Evolutionary conservation across 345 rosid species (phyloP).

Genomic region (Draba incana): DNA sequence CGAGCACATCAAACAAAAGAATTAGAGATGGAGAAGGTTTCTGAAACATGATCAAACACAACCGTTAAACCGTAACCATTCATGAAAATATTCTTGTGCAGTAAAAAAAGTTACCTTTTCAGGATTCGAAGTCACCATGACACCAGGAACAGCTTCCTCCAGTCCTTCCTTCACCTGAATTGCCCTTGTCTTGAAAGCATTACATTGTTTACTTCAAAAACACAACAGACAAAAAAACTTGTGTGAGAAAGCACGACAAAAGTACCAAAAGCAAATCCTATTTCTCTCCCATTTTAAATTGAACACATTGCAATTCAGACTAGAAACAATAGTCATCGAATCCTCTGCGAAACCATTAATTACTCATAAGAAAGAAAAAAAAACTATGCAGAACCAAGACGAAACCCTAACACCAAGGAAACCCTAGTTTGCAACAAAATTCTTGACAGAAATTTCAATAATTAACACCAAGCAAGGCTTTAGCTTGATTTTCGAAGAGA

Average conservation of each 20-base stretch:
- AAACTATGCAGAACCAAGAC: not conserved
- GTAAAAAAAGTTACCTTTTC: constrained; percentile 53
- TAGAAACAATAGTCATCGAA: no score
- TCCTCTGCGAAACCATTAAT: not conserved
- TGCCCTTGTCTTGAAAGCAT: constrained; percentile 82
- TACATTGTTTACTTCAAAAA: constrained; percentile 73
- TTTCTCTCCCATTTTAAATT: not conserved
- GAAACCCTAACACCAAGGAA: constrained; percentile 31
- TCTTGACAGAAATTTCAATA: constrained; percentile 2
- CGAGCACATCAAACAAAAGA: not conserved
- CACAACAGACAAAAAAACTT: constrained; percentile 1
- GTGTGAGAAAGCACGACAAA: not conserved
- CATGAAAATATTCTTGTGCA: not conserved
- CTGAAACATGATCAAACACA: not conserved
- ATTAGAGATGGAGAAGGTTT: not conserved
- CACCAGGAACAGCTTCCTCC: constrained; percentile 64
- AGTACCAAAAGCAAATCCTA: not conserved
- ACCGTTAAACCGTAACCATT: no score
- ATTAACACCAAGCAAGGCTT: not conserved
- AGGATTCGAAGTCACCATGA: constrained; percentile 72
- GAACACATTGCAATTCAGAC: constrained; percentile 15
- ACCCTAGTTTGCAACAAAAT: constrained; percentile 12
- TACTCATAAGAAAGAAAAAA: not conserved
- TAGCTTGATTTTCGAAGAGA: constrained; percentile 7
- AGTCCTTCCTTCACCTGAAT: constrained; percentile 61